These are phyloP conservation scores for Aphanomyces euteiches DNA, from an alignment of 352 stramenopile genomes.

Conservation along the genomic window DNA sequence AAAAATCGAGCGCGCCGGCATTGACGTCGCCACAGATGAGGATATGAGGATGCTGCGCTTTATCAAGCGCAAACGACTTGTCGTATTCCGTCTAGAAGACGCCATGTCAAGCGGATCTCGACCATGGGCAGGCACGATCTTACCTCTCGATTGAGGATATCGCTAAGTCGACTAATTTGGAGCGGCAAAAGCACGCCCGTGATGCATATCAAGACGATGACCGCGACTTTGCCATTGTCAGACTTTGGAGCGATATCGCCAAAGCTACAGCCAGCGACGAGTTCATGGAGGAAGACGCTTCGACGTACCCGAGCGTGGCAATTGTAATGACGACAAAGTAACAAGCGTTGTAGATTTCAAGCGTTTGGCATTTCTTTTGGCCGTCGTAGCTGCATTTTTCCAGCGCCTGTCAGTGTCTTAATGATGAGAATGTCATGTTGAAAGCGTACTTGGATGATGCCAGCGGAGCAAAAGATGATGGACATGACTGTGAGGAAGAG, in stretches of 20 bases:
- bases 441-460: conserved; percentile 50
- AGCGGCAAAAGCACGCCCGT: conserved; percentile 62
- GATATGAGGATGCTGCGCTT: conserved; percentile 58
- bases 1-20: conserved; percentile 66
- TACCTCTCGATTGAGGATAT: conserved; percentile 70
- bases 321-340: conserved; percentile 87
- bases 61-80: conserved; percentile 64
- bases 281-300: too few relatives aligned
- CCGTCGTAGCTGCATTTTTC: conserved; percentile 28
- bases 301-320: conserved; percentile 59
- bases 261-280: background rate
- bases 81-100: conserved; percentile 64
- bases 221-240: conserved; percentile 45
- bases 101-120: background rate
- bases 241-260: conserved; percentile 26
- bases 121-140: background rate
- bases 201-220: conserved; percentile 70
- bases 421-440: background rate
- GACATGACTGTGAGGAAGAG: conserved; percentile 52
- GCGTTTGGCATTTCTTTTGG: conserved; percentile 50
- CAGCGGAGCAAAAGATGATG: conserved; percentile 61
- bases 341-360: conserved; percentile 71
- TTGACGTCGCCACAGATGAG: conserved; percentile 79
- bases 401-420: conserved; percentile 2
- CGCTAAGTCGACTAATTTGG: conserved; percentile 63